Percentiles rank a stretch among this genome's conserved stretches.
Conservation (phyloP, 768 basidiomycete genomes). For the Asterophora parasitica region DNA sequence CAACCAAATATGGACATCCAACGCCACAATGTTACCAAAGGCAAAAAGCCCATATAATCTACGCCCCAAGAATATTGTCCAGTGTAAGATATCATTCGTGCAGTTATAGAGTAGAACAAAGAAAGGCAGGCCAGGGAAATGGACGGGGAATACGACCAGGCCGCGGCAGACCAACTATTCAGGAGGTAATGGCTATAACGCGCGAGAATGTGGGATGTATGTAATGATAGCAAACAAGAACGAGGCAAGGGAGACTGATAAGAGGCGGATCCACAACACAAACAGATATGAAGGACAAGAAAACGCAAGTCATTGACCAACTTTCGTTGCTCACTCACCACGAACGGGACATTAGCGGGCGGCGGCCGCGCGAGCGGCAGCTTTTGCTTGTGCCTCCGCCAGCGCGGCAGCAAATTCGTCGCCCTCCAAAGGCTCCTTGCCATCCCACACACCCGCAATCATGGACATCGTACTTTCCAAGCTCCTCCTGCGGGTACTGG, state of each 20-base stretch:
- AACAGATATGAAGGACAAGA: background rate
- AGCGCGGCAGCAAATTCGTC: slow-evolving; percentile 35
- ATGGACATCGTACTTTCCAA: slow-evolving; percentile 94
- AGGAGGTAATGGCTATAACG: background rate
- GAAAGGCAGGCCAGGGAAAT: background rate
- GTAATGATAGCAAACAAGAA: background rate
- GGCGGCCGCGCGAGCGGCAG: background rate
- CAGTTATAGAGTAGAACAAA: slow-evolving; percentile 1
- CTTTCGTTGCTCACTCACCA: too few relatives aligned
- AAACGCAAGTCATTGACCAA: background rate
- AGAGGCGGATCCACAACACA: background rate
- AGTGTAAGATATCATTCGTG: background rate
- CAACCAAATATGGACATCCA: too few relatives aligned
- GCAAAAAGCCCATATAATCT: too few relatives aligned
- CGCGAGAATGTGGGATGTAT: background rate
- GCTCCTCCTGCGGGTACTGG: slow-evolving; percentile 86
- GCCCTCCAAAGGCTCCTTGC: slow-evolving; percentile 40
- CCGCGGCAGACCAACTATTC: background rate
- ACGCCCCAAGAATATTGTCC: too few relatives aligned
- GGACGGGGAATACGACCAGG: background rate
- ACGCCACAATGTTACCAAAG: too few relatives aligned
- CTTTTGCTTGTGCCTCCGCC: slow-evolving; percentile 14
- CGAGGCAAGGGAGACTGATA: background rate
- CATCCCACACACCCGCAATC: slow-evolving; percentile 90
- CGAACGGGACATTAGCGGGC: background rate